phyloP scores from a whole-genome alignment of 176 grass and related monocot genomes.

The Lolium rigidum region DNA sequence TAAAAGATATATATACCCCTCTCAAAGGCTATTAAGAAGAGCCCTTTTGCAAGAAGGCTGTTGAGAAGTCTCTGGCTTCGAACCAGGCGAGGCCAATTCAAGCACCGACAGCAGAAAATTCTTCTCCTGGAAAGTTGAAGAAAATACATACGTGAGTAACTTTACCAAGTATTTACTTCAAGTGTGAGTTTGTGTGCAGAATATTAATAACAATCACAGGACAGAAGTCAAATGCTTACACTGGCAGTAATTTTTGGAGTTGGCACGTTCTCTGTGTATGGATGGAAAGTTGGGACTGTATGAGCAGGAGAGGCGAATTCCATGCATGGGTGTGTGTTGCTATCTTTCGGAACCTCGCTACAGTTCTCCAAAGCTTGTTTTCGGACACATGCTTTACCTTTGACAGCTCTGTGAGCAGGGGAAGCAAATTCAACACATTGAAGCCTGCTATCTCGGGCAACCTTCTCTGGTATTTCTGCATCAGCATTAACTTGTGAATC shows the following conservation, averaged over 20 bases:
- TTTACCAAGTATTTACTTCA: neutral
- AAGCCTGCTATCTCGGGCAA: slow-evolving; percentile 31
- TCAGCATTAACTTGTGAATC: slow-evolving; percentile 43
- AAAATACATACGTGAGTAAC: slow-evolving; percentile 32
- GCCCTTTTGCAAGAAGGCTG: slow-evolving; percentile 92
- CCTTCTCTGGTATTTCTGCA: slow-evolving; percentile 44
- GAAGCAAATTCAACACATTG: slow-evolving; percentile 52
- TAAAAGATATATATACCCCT: slow-evolving; percentile 8
- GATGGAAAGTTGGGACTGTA: slow-evolving; percentile 75
- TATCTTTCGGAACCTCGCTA: neutral
- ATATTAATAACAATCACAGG: slow-evolving; percentile 4
- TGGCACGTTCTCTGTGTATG: slow-evolving; percentile 58
- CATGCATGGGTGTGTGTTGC: slow-evolving; percentile 30
- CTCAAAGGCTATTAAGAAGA: slow-evolving; percentile 91
- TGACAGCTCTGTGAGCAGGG: slow-evolving; percentile 52
- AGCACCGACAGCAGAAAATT: slow-evolving; percentile 80
- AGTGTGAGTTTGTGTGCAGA: neutral
- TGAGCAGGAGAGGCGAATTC: slow-evolving; percentile 74
- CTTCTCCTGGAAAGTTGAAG: slow-evolving; percentile 77
- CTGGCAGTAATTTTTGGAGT: slow-evolving; percentile 94
- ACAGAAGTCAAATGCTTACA: slow-evolving; percentile 58
- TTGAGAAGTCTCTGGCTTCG: slow-evolving; percentile 61
- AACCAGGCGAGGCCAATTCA: slow-evolving; percentile 68
- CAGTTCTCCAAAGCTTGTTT: slow-evolving; percentile 41
- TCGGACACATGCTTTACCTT: slow-evolving; percentile 46